A percentile compares a stretch with the other conserved stretches of the same genome.
Conservation (phyloP, 805 yeast species). For the Cyberlindnera euphorbiae region DNA sequence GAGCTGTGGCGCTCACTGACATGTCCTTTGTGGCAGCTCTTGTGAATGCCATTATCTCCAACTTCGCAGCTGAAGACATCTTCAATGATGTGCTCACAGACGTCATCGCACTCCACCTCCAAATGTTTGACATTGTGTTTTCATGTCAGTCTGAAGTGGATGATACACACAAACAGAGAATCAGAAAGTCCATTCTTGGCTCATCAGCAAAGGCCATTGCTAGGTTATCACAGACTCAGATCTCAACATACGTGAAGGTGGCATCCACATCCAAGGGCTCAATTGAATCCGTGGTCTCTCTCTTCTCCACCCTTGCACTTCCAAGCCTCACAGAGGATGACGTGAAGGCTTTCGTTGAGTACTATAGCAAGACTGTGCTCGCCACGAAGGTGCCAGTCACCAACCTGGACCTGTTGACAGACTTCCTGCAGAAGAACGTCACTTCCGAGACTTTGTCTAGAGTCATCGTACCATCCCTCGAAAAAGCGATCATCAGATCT, state of each 20-base stretch:
- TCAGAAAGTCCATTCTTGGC: constrained; percentile 32
- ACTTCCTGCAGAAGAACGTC: constrained; percentile 41
- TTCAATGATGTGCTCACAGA: constrained; percentile 28
- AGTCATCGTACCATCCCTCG: constrained; percentile 53
- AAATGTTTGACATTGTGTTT: constrained; percentile 22
- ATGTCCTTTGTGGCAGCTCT: constrained; percentile 55
- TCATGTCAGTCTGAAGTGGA: constrained; percentile 22
- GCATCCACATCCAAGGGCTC: constrained; percentile 25
- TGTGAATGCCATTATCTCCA: constrained; percentile 38
- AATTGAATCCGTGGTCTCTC: constrained; percentile 30
- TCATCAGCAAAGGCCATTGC: constrained; percentile 25
- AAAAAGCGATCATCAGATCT: constrained; percentile 71
- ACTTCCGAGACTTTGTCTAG: constrained; percentile 33
- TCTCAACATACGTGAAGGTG: constrained; percentile 13
- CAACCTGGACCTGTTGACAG: constrained; percentile 35
- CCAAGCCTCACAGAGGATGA: constrained; percentile 21
- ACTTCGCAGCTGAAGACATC: constrained; percentile 21
- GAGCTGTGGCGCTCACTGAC: constrained; percentile 50
- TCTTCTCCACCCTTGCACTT: constrained; percentile 33
- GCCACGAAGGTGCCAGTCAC: constrained; percentile 41
- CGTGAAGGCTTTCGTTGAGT: constrained; percentile 20
- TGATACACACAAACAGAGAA: constrained; percentile 36
- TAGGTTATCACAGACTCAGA: constrained; percentile 20
- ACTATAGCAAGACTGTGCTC: constrained; percentile 38
- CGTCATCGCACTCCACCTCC: constrained; percentile 33